These are phyloP conservation scores for Phaeosphaeria sp. DNA, from an alignment of 2,329 filamentous ascomycete genomes.

Conservation along the genomic window DNA sequence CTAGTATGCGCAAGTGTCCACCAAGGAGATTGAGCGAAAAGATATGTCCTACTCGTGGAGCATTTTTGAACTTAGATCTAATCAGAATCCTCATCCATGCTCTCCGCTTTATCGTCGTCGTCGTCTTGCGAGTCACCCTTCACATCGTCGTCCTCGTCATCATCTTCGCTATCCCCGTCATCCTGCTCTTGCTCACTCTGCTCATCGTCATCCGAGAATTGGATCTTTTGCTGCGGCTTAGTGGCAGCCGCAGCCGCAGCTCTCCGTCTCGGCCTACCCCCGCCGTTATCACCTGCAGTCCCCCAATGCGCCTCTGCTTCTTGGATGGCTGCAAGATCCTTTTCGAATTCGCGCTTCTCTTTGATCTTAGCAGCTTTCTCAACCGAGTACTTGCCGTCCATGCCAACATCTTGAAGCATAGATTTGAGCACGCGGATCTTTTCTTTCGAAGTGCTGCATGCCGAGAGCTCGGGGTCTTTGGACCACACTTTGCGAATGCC, in stretches of 20 bases:
- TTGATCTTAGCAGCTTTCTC: conserved; percentile 87
- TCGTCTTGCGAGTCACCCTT: conserved; percentile 23
- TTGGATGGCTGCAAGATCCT: conserved; percentile 83
- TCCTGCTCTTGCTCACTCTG: conserved; percentile 22
- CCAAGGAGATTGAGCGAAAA: too few relatives aligned
- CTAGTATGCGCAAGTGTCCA: too few relatives aligned
- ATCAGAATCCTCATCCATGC: too few relatives aligned
- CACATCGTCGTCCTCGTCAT: conserved; percentile 26
- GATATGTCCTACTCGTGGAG: too few relatives aligned
- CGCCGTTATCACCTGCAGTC: conserved; percentile 30
- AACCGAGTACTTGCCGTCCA: conserved; percentile 86
- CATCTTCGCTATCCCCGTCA: conserved; percentile 14
- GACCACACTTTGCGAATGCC: conserved; percentile 92
- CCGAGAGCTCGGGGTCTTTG: conserved; percentile 72
- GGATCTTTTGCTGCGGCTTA: conserved; percentile 25
- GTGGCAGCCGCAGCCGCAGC: conserved; percentile 21
- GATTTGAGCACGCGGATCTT: conserved; percentile 83
- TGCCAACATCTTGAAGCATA: conserved; percentile 82
- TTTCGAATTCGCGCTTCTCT: conserved; percentile 81
- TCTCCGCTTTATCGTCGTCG: conserved; percentile 15
- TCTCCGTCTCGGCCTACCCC: conserved; percentile 37
- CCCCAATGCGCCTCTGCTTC: conserved; percentile 85
- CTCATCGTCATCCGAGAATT: conserved; percentile 33
- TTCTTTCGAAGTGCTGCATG: conserved; percentile 73
- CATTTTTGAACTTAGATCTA: too few relatives aligned